A percentile compares a stretch with the other conserved stretches of the same genome.
These are phyloP conservation scores for Kokia cookei DNA, from an alignment of 441 rosid genomes.

Conservation along the genomic window DNA sequence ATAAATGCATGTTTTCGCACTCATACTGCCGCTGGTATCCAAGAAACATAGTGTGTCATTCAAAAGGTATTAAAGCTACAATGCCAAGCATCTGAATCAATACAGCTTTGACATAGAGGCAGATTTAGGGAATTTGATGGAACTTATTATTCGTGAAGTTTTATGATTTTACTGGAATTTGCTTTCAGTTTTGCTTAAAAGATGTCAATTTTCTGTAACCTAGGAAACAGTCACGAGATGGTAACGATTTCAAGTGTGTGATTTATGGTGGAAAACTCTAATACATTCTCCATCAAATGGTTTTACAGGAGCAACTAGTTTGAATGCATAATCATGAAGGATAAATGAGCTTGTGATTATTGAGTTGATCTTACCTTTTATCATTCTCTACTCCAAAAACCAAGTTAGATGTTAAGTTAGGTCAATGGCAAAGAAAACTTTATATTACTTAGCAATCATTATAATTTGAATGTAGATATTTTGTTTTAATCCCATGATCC, in stretches of 20 bases:
- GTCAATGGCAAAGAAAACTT: neutral
- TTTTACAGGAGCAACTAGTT: neutral
- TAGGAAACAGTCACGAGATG: neutral
- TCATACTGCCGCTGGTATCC: neutral
- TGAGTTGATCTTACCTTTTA: neutral
- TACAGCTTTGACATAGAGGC: neutral
- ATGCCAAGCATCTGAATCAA: neutral
- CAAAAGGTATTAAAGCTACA: neutral
- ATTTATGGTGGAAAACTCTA: neutral
- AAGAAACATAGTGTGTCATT: neutral
- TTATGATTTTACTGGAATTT: neutral
- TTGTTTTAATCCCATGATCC: neutral
- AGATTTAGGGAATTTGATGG: neutral
- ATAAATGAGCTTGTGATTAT: neutral
- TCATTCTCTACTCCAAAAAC: neutral
- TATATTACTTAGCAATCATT: neutral
- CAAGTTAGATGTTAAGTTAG: neutral
- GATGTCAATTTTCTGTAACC: neutral
- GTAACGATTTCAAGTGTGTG: neutral
- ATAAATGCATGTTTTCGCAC: neutral
- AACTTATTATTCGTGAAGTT: neutral
- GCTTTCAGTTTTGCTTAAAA: neutral
- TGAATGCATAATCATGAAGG: neutral
- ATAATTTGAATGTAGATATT: neutral
- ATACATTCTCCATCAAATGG: neutral